Percentiles rank a stretch among this genome's conserved stretches.
Evolutionary conservation across 2,329 filamentous ascomycete genomes (phyloP).

Genomic region (Tricladium varicosporioides): DNA sequence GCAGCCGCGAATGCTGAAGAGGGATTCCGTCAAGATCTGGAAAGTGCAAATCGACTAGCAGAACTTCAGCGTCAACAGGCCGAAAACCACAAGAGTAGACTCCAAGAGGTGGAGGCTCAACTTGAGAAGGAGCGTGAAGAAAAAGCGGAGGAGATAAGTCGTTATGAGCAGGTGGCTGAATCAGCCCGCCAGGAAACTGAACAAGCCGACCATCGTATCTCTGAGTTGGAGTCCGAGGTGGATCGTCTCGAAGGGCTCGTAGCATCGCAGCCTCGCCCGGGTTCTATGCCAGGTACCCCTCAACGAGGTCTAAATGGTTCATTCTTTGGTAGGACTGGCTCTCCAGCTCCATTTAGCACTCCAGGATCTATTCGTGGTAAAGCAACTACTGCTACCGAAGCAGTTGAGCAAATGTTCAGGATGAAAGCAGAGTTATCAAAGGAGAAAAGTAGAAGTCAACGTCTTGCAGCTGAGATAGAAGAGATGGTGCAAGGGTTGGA

Average conservation of each 20-base stretch:
- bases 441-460: constrained; percentile 71
- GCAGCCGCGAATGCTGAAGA: constrained; percentile 79
- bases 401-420: constrained; percentile 62
- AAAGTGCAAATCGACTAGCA: constrained; percentile 75
- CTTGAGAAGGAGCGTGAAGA: constrained; percentile 60
- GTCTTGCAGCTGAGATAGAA: constrained; percentile 75
- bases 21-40: constrained; percentile 81
- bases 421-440: constrained; percentile 70
- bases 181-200: constrained; percentile 59
- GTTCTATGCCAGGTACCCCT: constrained; percentile 59
- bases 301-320: constrained; percentile 51
- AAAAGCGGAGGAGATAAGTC: constrained; percentile 57
- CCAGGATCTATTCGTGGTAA: constrained; percentile 56
- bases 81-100: constrained; percentile 66
- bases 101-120: constrained; percentile 65
- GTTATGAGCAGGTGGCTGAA: constrained; percentile 51
- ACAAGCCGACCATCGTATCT: constrained; percentile 58
- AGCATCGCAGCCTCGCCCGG: constrained; percentile 36
- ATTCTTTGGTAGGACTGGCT: constrained; percentile 50
- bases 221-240: constrained; percentile 62
- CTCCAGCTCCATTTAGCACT: constrained; percentile 55
- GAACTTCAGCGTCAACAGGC: constrained; percentile 78
- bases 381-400: constrained; percentile 58
- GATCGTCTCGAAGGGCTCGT: constrained; percentile 58
- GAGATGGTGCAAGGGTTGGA: constrained; percentile 85